phyloP scores from a whole-genome alignment of 1,139 yeast genomes.

The Maudiozyma humilis region DNA sequence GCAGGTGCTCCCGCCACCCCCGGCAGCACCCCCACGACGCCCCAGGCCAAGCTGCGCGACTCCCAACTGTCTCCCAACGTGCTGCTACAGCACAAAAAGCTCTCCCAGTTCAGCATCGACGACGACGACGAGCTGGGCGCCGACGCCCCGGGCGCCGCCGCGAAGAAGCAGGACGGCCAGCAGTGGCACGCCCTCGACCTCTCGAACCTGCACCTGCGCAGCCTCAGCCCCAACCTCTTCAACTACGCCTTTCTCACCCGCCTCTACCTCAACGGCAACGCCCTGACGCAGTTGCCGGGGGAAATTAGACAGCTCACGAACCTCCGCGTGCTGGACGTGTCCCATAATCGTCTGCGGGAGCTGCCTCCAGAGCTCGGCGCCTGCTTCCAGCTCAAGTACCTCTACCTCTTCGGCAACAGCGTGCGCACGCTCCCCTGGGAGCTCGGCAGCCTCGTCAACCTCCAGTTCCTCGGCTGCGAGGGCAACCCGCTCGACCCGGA shows the following conservation, averaged over 20 bases:
- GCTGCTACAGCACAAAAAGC: conserved; percentile 55
- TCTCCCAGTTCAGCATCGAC: conserved; percentile 50
- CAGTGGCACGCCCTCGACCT: conserved; percentile 93
- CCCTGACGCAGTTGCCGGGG: conserved; percentile 60
- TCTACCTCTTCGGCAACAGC: conserved; percentile 83
- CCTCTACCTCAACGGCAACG: conserved; percentile 80
- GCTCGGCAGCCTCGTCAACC: conserved; percentile 77
- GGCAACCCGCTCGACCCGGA: conserved; percentile 79
- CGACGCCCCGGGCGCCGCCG: conserved; percentile 43
- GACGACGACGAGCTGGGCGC: conserved; percentile 59
- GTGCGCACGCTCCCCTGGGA: conserved; percentile 69
- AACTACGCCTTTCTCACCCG: conserved; percentile 80
- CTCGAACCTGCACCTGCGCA: conserved; percentile 77
- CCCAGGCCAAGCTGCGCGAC: conserved; percentile 26
- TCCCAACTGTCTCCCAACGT: conserved; percentile 23
- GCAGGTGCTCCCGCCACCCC: conserved; percentile 3
- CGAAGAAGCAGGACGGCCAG: conserved; percentile 53
- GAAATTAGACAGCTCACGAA: conserved; percentile 61
- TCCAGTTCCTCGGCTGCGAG: conserved; percentile 83
- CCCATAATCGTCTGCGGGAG: conserved; percentile 61
- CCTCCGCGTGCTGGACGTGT: conserved; percentile 76
- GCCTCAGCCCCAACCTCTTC: conserved; percentile 65
- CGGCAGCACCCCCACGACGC: conserved; percentile 26
- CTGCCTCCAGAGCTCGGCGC: conserved; percentile 80
- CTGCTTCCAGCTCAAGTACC: conserved; percentile 68